Conservation (phyloP, 2,329 filamentous ascomycete genomes). For the Hawksworthiomyces lignivorus region DNA sequence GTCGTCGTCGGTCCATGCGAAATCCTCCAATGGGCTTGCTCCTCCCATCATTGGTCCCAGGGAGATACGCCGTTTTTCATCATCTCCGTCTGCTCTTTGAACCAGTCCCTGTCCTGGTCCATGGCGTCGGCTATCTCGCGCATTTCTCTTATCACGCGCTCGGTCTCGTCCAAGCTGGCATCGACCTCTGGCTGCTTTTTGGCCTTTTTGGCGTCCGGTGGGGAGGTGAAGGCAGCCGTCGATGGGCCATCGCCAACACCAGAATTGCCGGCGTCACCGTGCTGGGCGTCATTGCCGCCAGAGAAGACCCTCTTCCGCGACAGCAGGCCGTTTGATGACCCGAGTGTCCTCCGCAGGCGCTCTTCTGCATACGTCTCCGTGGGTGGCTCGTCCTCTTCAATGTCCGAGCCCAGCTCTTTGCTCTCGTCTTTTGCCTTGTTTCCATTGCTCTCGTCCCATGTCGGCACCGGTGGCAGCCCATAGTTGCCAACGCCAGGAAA, state of each 20-base stretch:
- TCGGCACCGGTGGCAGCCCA: conserved; percentile 20
- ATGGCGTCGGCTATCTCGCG: conserved; percentile 35
- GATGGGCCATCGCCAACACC: not conserved
- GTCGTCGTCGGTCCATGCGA: too few species aligned
- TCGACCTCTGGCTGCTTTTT: conserved; percentile 2
- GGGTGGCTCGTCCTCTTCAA: not conserved
- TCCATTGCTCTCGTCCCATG: not conserved
- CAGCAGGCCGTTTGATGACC: not conserved
- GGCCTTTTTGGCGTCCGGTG: conserved; percentile 8
- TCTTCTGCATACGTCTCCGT: conserved; percentile 8
- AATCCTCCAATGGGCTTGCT: too few species aligned
- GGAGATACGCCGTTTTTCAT: conserved; percentile 18
- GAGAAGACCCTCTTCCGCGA: conserved; percentile 10
- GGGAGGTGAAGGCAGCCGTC: not conserved
- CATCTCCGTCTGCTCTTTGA: conserved; percentile 35
- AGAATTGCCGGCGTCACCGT: not conserved
- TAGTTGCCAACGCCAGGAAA: conserved; percentile 31
- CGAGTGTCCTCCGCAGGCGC: conserved; percentile 2
- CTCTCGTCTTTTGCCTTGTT: not conserved
- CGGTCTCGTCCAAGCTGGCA: conserved; percentile 10
- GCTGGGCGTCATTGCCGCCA: not conserved
- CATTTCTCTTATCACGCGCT: conserved; percentile 35
- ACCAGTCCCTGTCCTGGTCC: conserved; percentile 40
- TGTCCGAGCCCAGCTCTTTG: too few species aligned
- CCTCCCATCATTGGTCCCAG: not conserved